Percentiles rank a stretch among this genome's conserved stretches.
Conservation (phyloP, 352 stramenopile species). For the Blastocystis sp. region DNA sequence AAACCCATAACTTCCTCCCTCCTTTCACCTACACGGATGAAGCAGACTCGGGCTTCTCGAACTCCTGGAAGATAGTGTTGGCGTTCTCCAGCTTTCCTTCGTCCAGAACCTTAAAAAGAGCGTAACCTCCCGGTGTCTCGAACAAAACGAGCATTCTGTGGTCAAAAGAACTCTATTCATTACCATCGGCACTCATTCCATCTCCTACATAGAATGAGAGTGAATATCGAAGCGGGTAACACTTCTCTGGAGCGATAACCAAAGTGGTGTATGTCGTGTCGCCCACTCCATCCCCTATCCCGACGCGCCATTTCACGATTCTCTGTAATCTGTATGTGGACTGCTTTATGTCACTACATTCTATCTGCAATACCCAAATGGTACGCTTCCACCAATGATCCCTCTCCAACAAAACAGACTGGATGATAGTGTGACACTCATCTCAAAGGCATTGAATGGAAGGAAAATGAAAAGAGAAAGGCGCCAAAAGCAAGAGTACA, state of each 20-base stretch:
- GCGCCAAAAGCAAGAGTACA: neutral
- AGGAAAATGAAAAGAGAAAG: neutral
- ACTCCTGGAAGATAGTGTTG: conserved; percentile 87
- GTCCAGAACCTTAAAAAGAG: conserved; percentile 97
- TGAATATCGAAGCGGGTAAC: no score
- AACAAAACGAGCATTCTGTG: conserved; percentile 94
- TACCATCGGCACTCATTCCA: neutral
- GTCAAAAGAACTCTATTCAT: neutral
- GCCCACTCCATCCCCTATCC: neutral
- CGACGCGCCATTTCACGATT: neutral
- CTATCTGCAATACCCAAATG: neutral
- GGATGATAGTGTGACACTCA: neutral
- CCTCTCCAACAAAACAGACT: neutral
- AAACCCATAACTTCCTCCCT: conserved; percentile 17
- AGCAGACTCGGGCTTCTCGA: conserved; percentile 84
- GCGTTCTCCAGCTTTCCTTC: conserved; percentile 85
- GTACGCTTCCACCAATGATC: neutral
- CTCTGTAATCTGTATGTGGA: conserved; percentile 13
- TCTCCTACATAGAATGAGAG: neutral
- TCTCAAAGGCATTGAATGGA: neutral
- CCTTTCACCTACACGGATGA: conserved; percentile 77
- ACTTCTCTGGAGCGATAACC: no score
- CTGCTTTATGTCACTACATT: neutral
- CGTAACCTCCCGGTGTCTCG: conserved; percentile 96
- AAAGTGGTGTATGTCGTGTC: neutral